Base-by-base conservation (phyloP, 1,284 basidiomycete genomes). In the Naganishia cerealis region DNA sequence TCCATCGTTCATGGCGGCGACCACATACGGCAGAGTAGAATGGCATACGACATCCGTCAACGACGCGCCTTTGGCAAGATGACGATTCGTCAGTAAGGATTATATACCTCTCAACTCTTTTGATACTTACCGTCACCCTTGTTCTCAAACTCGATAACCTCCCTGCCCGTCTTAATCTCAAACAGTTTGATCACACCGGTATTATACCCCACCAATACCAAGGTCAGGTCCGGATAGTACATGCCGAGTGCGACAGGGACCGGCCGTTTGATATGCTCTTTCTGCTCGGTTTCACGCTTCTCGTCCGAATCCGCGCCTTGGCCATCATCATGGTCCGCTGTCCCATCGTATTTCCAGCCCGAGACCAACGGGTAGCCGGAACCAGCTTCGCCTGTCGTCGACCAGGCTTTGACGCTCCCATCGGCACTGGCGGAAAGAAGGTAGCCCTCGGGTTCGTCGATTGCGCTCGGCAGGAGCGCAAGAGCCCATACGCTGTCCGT, bases 401-500 rank as follows among this genome's bases (percentile, higher is more conserved):
- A 55, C 94, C 95, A 99, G 10, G 97, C 87, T 80, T 96, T 96
- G 73, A 97, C 89, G 0, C 86, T 83, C 15, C 94, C 94, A 77
- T 98, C 94, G 0, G 94, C 90, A 40, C 90, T 90, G 74, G 90
- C 93, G 72, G 90, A 92, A 62, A 94, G 91, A 36, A 99, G 84
- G 29, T 90, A 87, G 67, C 72, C 86, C 57, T 75, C 74, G 0
- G 67, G 54, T 13, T 66, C 57, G 18, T 70, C 65, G 18, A 29
- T 72, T 61, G 33, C 33, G 36, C 57, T 58, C 1, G 81, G 79
- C 29, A 85, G 70, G 13, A 84, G 71, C 21, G 90, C 89, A 58
- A 98, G 82, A 76, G 94, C 94, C 94, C 95, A 98, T 13, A 98
- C 90, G 3, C 91, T 91, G 77, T 98, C 93, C 0, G 92, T 91